These are phyloP conservation scores for Fusarium tanahbumbuense DNA, from an alignment of 2,329 filamentous ascomycete species.

Conservation along the genomic window DNA sequence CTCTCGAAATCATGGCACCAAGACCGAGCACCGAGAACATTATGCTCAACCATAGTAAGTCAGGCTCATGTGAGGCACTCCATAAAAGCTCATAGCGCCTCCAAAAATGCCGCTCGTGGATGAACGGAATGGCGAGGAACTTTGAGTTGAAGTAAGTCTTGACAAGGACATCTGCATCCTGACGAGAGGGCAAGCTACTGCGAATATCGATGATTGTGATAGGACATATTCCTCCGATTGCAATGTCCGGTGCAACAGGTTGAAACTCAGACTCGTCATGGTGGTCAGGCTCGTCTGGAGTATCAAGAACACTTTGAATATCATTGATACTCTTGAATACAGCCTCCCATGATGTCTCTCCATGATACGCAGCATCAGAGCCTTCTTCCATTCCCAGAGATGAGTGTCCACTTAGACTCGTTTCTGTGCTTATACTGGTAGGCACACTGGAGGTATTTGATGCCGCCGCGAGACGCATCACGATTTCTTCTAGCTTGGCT, in stretches of 20 bases:
- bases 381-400: slow-evolving; percentile 14
- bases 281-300: slow-evolving; percentile 20
- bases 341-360: slow-evolving; percentile 56
- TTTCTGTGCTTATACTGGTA: neutral
- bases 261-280: slow-evolving; percentile 4
- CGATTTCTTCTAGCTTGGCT: slow-evolving; percentile 56
- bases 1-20: slow-evolving; percentile 52
- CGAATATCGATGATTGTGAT: slow-evolving; percentile 50
- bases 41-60: slow-evolving; percentile 63
- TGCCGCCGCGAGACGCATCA: slow-evolving; percentile 51
- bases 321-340: slow-evolving; percentile 57
- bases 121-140: slow-evolving; percentile 53
- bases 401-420: neutral
- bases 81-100: slow-evolving; percentile 62
- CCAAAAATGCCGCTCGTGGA: slow-evolving; percentile 60
- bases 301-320: slow-evolving; percentile 53
- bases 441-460: slow-evolving; percentile 2
- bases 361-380: slow-evolving; percentile 48
- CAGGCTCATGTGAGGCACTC: slow-evolving; percentile 53
- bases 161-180: slow-evolving; percentile 53
- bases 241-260: slow-evolving; percentile 47
- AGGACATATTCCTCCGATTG: slow-evolving; percentile 46
- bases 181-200: slow-evolving; percentile 51
- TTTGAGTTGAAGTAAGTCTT: slow-evolving; percentile 55
- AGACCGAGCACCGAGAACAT: slow-evolving; percentile 61